Percentiles rank a stretch among this genome's conserved stretches.
Conservation (phyloP, 495 filamentous ascomycete species). For the Hyaloscypha finlandica region DNA sequence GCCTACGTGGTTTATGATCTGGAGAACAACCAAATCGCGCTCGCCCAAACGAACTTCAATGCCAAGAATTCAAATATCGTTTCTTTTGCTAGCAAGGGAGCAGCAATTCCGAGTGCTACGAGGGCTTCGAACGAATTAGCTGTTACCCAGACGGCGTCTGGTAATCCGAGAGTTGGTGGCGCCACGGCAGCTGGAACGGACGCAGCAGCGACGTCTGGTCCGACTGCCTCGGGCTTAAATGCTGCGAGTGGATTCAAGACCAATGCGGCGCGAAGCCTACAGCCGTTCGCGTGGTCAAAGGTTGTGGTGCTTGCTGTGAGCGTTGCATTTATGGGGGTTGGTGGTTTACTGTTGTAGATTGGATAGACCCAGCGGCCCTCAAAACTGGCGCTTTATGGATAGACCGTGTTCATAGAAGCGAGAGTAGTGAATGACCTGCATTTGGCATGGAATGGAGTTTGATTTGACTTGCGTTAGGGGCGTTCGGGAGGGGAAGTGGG, state of each 20-base stretch:
- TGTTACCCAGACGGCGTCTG: constrained; percentile 35
- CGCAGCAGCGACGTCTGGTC: constrained; percentile 24
- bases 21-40: constrained; percentile 79
- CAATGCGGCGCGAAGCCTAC: constrained; percentile 37
- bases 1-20: constrained; percentile 96
- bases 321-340: constrained; percentile 42
- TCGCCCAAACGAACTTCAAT: constrained; percentile 89
- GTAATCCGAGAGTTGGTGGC: constrained; percentile 22
- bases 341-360: constrained; percentile 35
- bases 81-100: constrained; percentile 49
- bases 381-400: not conserved
- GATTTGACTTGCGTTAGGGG: not conserved
- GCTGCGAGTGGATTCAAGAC: constrained; percentile 38
- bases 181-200: constrained; percentile 14
- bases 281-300: constrained; percentile 37
- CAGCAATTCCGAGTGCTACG: constrained; percentile 52
- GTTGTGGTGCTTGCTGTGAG: constrained; percentile 39
- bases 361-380: not conserved
- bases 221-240: constrained; percentile 25
- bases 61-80: constrained; percentile 59
- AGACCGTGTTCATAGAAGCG: not conserved
- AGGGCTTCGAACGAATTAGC: constrained; percentile 44
- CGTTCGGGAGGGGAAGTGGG: not conserved
- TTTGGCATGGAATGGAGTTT: not conserved
- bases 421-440: not conserved